Evolutionary conservation across 1,139 yeast genomes (phyloP), one percentile per base, ranked within the genome.

Genomic region (Sugiyamaella xylanicola): DNA sequence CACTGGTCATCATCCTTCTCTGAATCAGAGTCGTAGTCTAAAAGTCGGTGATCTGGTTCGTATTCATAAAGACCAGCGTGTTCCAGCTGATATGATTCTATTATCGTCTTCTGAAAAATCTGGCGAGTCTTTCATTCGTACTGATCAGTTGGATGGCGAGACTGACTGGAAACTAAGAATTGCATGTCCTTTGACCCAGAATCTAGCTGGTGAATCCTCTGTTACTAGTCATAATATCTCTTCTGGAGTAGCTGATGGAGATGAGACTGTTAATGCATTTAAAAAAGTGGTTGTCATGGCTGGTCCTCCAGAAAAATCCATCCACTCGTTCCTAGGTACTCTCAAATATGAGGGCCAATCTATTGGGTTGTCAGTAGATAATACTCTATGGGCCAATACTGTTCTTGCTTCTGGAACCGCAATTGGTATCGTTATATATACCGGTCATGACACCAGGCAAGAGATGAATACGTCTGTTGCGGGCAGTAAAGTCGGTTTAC

Each of bases 141-240:
- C 99, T 0, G 99, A 95, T 74, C 99, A 95, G 71, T 77, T 95
- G 54, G 99, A 95, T 71, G 99, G 99, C 65, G 99, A 95, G 70
- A 95, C 99, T 8, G 99, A 95, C 73, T 95, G 99, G 99, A 95
- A 95, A 70, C 77, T 95, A 56, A 77, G 71, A 54, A 75, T 88
- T 32, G 95, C 97, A 0, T 79, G 84, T 53, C 80, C 84, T 8
- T 68, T 84, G 27, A 89, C 97, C 0, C 98, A 93, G 71, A 65
- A 69, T 16, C 65, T 83, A 49, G 67, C 82, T n/a, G 39, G 11
- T 4, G 42, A 40, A 15, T 32, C 39, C 22, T 8, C 37, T 8
- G 15, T 15, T 32, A 15, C 15, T 11, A 32, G 9, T 32, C 4
- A 8, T n/a, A 32, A 32, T 32, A n/a, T 25, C 22, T 25, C 47